A percentile compares a stretch with the other conserved stretches of the same genome.
Conservation (phyloP, 208 protist genomes). For the Trypanosoma vivax region DNA sequence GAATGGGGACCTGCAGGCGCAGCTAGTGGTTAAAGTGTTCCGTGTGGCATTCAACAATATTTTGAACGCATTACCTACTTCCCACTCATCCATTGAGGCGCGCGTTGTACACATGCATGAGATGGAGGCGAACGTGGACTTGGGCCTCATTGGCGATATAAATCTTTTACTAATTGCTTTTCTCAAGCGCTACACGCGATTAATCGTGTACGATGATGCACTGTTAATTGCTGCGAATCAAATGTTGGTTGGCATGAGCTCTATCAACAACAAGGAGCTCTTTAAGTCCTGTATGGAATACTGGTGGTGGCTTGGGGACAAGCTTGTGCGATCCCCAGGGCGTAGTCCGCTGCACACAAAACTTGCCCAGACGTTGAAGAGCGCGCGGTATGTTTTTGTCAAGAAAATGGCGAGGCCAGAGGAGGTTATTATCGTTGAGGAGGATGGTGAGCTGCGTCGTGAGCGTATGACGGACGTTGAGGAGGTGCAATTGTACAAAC, state of each 20-base stretch:
- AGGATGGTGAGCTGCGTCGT: conserved; percentile 96
- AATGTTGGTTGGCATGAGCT: conserved; percentile 92
- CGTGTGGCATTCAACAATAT: conserved; percentile 53
- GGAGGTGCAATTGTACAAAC: conserved; percentile 96
- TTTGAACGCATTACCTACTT: conserved; percentile 56
- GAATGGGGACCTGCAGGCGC: conserved; percentile 47
- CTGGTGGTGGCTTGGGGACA: conserved; percentile 92
- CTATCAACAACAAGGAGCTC: conserved; percentile 95
- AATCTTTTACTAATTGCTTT: conserved; percentile 93
- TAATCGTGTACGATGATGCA: conserved; percentile 86
- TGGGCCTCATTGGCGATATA: conserved; percentile 87
- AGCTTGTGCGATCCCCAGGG: conserved; percentile 33
- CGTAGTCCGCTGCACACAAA: conserved; percentile 49
- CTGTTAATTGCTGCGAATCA: conserved; percentile 77
- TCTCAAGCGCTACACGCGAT: conserved; percentile 80
- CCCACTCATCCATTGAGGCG: conserved; percentile 54
- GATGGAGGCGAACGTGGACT: conserved; percentile 41
- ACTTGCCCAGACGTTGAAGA: conserved; percentile 65
- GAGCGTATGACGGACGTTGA: conserved; percentile 97
- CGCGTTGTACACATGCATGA: conserved; percentile 62
- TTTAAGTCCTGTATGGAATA: conserved; percentile 99
- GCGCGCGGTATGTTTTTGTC: conserved; percentile 94
- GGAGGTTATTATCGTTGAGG: conserved; percentile 98
- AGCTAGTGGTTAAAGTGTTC: conserved; percentile 65
- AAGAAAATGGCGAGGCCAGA: conserved; percentile 98